Evolutionary conservation across 352 stramenopile species (phyloP).

Genomic region (Globisporangium cylindrosporum): DNA sequence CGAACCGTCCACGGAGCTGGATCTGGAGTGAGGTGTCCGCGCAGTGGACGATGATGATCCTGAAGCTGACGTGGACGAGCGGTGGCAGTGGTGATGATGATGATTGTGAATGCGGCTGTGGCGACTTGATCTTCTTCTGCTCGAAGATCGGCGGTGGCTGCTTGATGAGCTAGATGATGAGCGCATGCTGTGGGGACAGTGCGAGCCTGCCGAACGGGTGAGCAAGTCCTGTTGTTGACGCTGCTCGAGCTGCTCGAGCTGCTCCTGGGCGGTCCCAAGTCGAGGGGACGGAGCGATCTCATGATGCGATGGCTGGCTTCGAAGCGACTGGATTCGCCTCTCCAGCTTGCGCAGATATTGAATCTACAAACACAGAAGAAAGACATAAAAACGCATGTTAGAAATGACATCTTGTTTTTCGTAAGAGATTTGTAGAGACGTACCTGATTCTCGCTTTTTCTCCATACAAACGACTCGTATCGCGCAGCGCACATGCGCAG

Average conservation of each 20-base stretch:
- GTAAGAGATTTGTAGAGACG: not conserved
- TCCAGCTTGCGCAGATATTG: conserved; percentile 72
- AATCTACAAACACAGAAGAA: conserved; percentile 15
- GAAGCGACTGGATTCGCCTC: conserved; percentile 59
- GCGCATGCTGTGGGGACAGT: not conserved
- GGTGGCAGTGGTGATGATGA: not conserved
- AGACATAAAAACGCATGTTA: not conserved
- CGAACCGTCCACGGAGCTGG: not conserved
- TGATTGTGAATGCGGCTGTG: not conserved
- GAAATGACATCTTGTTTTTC: not conserved
- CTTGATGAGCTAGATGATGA: conserved; percentile 18
- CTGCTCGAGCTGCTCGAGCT: conserved; percentile 6
- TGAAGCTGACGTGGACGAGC: not conserved
- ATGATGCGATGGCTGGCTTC: conserved; percentile 42
- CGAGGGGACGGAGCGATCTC: conserved; percentile 12
- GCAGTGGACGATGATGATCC: conserved; percentile 5
- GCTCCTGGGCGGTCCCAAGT: conserved; percentile 8
- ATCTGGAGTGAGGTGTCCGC: conserved; percentile 1
- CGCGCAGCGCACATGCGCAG: conserved; percentile 55
- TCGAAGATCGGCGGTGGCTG: conserved; percentile 17
- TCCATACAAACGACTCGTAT: conserved; percentile 74
- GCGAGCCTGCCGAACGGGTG: not conserved
- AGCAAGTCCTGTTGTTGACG: conserved; percentile 7
- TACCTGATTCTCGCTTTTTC: conserved; percentile 62
- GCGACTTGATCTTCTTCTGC: conserved; percentile 11